Percentiles rank a stretch among this genome's conserved stretches.
Conservation (phyloP, 371 early-diverging fungal genomes). For the Rhizopus microsporus region DNA sequence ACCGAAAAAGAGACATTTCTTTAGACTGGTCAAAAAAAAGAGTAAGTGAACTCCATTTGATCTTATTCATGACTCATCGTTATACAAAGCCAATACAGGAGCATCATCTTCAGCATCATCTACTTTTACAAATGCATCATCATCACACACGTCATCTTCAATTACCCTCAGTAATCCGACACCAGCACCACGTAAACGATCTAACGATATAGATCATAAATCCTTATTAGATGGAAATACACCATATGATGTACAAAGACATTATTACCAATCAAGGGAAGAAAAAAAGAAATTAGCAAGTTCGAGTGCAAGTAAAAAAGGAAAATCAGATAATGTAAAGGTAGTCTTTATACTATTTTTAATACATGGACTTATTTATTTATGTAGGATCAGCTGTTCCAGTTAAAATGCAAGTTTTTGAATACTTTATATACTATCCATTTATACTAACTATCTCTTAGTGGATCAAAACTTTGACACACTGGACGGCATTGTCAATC, state of each 20-base stretch:
- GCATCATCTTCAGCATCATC: constrained; percentile 2
- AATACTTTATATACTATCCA: not conserved
- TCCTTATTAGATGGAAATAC: constrained; percentile 2
- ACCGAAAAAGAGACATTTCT: constrained; percentile 22
- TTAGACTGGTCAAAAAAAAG: constrained; percentile 43
- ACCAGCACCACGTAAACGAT: constrained; percentile 27
- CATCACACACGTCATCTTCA: constrained; percentile 4
- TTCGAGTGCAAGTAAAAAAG: constrained; percentile 13
- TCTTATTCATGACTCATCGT: not conserved
- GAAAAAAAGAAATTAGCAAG: constrained; percentile 27
- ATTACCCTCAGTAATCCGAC: constrained; percentile 10
- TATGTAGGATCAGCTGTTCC: constrained; percentile 12
- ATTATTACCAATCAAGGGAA: constrained; percentile 20
- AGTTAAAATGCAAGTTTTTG: constrained; percentile 18
- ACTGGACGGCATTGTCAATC: constrained; percentile 58
- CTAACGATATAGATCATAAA: constrained; percentile 23
- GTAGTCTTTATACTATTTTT: constrained; percentile 9
- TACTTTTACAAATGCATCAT: not conserved
- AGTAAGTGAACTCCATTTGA: constrained; percentile 20
- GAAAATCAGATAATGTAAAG: constrained; percentile 13
- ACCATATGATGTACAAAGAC: constrained; percentile 23
- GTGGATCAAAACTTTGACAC: constrained; percentile 53
- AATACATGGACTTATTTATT: constrained; percentile 6
- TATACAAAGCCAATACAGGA: constrained; percentile 7
- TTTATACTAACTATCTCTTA: constrained; percentile 13